These are phyloP conservation scores for Medicago ruthenica DNA, from an alignment of 306 rosid species.

Conservation along the genomic window DNA sequence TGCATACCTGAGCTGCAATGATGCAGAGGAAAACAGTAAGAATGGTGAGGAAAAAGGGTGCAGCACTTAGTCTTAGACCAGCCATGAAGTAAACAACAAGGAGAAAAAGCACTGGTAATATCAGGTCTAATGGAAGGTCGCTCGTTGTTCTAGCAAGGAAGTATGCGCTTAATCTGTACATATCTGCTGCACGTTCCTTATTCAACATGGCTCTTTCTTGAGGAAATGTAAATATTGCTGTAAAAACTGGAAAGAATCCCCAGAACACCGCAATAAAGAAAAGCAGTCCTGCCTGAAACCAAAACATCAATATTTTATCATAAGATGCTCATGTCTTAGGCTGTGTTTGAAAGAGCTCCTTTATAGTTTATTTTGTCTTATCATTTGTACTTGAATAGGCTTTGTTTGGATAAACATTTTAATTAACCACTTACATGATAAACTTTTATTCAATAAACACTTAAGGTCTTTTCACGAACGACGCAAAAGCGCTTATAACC, in stretches of 20 bases:
- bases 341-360: neutral
- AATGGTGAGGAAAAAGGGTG: conserved; percentile 77
- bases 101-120: conserved; percentile 82
- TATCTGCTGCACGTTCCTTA: conserved; percentile 94
- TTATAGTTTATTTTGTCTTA: neutral
- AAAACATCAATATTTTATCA: neutral
- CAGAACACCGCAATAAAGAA: conserved; percentile 97
- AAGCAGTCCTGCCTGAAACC: conserved; percentile 86
- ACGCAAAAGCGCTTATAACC: too few species aligned
- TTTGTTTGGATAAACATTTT: too few species aligned
- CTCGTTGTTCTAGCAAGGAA: conserved; percentile 94
- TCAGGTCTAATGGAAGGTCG: conserved; percentile 90
- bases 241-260: conserved; percentile 98
- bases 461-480: too few species aligned
- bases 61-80: conserved; percentile 65
- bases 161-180: conserved; percentile 96
- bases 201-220: conserved; percentile 96
- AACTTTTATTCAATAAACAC: too few species aligned
- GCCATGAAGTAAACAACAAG: conserved; percentile 95
- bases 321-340: neutral
- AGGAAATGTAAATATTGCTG: conserved; percentile 94
- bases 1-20: conserved; percentile 90
- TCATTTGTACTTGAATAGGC: too few species aligned
- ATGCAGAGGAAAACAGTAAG: conserved; percentile 91
- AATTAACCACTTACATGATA: too few species aligned